These are phyloP conservation scores for Tetrahymena borealis DNA, from an alignment of 73 alveolate species.

Conservation along the genomic window DNA sequence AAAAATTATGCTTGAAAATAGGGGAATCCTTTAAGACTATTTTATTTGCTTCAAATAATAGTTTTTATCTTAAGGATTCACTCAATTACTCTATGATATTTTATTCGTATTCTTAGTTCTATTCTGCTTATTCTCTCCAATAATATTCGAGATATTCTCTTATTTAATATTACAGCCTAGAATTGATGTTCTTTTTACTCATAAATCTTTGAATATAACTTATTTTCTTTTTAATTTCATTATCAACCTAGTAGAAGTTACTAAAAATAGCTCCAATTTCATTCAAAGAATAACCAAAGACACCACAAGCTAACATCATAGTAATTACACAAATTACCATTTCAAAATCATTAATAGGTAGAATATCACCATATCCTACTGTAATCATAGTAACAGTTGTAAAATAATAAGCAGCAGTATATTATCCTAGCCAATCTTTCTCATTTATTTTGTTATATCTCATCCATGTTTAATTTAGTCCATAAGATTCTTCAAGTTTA, in stretches of 20 bases:
- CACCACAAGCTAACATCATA: neutral
- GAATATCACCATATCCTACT: constrained; percentile 42
- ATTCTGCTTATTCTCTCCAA: constrained; percentile 18
- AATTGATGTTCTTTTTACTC: constrained; percentile 53
- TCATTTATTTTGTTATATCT: neutral
- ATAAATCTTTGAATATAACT: constrained; percentile 51
- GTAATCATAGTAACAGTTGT: constrained; percentile 35
- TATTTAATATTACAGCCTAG: constrained; percentile 50
- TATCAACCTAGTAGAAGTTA: constrained; percentile 10
- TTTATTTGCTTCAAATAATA: constrained; percentile 7
- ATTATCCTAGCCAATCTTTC: constrained; percentile 7
- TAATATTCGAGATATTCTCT: constrained; percentile 64
- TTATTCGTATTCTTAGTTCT: constrained; percentile 24
- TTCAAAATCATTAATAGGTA: constrained; percentile 7
- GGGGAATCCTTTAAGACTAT: constrained; percentile 5
- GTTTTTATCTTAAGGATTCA: constrained; percentile 1
- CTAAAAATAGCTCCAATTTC: neutral
- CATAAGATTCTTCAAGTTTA: neutral
- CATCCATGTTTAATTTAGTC: constrained; percentile 17
- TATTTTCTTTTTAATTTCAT: constrained; percentile 48
- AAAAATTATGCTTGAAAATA: neutral
- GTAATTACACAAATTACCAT: constrained; percentile 3
- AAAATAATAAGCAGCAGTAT: constrained; percentile 22
- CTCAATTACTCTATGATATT: constrained; percentile 8
- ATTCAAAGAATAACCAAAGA: neutral